These are phyloP conservation scores for Macrolepiota fuliginosa DNA, from an alignment of 768 basidiomycete genomes.

Conservation along the genomic window DNA sequence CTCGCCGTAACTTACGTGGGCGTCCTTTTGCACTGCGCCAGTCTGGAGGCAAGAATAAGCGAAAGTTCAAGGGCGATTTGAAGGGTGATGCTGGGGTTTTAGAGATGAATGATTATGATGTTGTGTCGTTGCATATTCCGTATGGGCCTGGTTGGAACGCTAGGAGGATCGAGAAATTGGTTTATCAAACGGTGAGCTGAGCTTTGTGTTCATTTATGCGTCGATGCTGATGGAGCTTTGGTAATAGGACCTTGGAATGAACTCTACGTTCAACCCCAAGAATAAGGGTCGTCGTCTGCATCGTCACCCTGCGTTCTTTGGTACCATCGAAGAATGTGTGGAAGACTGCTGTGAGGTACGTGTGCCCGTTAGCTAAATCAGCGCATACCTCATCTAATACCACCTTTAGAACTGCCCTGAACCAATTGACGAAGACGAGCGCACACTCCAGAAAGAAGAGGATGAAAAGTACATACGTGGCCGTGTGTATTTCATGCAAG, in stretches of 20 bases:
- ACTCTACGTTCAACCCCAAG: conserved; percentile 62
- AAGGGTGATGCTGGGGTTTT: conserved; percentile 46
- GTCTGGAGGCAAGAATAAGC: conserved; percentile 30
- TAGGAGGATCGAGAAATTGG: conserved; percentile 50
- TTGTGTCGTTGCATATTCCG: conserved; percentile 52
- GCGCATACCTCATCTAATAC: background rate
- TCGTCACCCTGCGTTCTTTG: conserved; percentile 64
- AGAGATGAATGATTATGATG: conserved; percentile 59
- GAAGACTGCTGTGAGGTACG: conserved; percentile 62
- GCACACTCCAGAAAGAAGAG: conserved; percentile 47
- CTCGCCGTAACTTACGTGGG: conserved; percentile 47
- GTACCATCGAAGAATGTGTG: conserved; percentile 51
- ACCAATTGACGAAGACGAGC: conserved; percentile 55
- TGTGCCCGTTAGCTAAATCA: background rate
- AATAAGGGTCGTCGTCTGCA: conserved; percentile 59
- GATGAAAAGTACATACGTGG: conserved; percentile 53
- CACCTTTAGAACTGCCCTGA: conserved; percentile 47
- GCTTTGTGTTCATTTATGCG: background rate
- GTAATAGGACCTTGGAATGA: conserved; percentile 53
- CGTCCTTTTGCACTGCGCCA: conserved; percentile 34
- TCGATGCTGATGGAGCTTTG: background rate
- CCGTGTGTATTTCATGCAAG: conserved; percentile 52
- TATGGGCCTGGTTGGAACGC: conserved; percentile 63
- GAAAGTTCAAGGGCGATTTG: conserved; percentile 53
- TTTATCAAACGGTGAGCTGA: conserved; percentile 52